phyloP scores from a whole-genome alignment of 2,329 filamentous ascomycete genomes.

The Aquanectria penicillioides region DNA sequence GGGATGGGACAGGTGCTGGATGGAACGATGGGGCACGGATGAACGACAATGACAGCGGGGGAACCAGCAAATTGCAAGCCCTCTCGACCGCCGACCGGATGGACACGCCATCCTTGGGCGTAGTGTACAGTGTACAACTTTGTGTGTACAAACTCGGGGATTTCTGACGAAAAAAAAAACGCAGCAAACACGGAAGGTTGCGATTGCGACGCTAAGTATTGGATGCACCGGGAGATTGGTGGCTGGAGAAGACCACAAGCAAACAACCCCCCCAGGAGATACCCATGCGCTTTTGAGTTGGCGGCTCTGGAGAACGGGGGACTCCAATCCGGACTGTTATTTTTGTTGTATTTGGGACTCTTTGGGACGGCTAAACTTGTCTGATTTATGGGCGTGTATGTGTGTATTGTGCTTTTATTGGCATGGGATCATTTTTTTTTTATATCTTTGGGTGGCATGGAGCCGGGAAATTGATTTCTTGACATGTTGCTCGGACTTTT shows the following conservation, averaged over 20 bases:
- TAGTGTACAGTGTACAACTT: slow-evolving; percentile 42
- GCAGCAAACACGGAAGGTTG: slow-evolving; percentile 27
- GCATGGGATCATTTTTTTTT: slow-evolving; percentile 32
- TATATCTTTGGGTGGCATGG: slow-evolving; percentile 32
- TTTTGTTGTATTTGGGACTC: slow-evolving; percentile 28
- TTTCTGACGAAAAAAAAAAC: slow-evolving; percentile 24
- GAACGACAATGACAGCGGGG: slow-evolving; percentile 20
- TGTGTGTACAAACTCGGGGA: slow-evolving; percentile 26
- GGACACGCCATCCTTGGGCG: slow-evolving; percentile 39
- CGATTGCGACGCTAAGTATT: slow-evolving; percentile 37
- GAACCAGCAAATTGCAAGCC: slow-evolving; percentile 26
- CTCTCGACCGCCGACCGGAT: slow-evolving; percentile 32
- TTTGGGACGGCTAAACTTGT: slow-evolving; percentile 20
- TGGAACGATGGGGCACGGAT: slow-evolving; percentile 23
- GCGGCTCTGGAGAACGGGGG: slow-evolving; percentile 42
- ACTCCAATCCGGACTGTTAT: slow-evolving; percentile 40
- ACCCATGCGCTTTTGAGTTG: slow-evolving; percentile 40
- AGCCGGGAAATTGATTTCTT: slow-evolving; percentile 41
- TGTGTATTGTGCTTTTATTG: slow-evolving; percentile 25
- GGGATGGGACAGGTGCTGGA: slow-evolving; percentile 18
- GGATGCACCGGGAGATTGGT: slow-evolving; percentile 42
- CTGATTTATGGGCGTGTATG: slow-evolving; percentile 29
- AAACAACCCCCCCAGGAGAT: slow-evolving; percentile 43
- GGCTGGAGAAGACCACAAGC: slow-evolving; percentile 38
- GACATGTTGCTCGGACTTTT: slow-evolving; percentile 28